A percentile compares a stretch with the other conserved stretches of the same genome.
Evolutionary conservation across 106 monocot genomes (phyloP).

Genomic region (Dactylorhiza incarnata): DNA sequence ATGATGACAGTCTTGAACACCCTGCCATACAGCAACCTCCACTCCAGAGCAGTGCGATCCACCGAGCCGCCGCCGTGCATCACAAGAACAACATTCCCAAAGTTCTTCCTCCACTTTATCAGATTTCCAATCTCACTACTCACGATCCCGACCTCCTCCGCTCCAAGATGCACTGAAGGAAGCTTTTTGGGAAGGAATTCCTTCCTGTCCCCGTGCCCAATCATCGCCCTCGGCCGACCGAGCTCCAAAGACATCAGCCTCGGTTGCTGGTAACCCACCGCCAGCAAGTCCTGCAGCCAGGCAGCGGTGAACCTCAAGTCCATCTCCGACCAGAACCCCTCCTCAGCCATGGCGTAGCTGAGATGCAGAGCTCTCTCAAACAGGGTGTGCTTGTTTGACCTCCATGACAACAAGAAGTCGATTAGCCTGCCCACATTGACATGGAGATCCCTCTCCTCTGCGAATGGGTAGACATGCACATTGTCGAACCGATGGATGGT

Average conservation of each 20-base stretch:
- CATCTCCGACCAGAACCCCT: slow-evolving; percentile 89
- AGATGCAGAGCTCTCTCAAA: slow-evolving; percentile 78
- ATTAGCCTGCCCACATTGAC: slow-evolving; percentile 85
- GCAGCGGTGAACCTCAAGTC: slow-evolving; percentile 72
- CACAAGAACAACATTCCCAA: slow-evolving; percentile 86
- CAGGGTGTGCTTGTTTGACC: slow-evolving; percentile 64
- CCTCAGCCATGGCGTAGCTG: slow-evolving; percentile 86
- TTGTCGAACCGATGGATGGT: slow-evolving; percentile 61
- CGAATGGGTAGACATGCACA: slow-evolving; percentile 51
- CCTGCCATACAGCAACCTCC: slow-evolving; percentile 95
- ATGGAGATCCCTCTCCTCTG: slow-evolving; percentile 97
- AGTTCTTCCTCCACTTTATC: slow-evolving; percentile 87
- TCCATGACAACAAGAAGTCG: slow-evolving; percentile 73
- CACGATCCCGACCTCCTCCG: slow-evolving; percentile 76
- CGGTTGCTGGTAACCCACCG: slow-evolving; percentile 82
- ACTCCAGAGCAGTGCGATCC: slow-evolving; percentile 82
- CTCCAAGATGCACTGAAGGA: slow-evolving; percentile 87
- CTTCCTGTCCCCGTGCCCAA: slow-evolving; percentile 79
- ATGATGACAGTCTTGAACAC: slow-evolving; percentile 95
- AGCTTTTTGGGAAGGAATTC: slow-evolving; percentile 81
- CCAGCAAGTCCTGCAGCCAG: slow-evolving; percentile 85
- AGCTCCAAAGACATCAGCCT: slow-evolving; percentile 91
- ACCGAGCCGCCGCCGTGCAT: slow-evolving; percentile 59
- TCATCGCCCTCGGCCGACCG: slow-evolving; percentile 63
- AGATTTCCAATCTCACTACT: slow-evolving; percentile 92